A percentile compares a stretch with the other conserved stretches of the same genome.
phyloP scores from a whole-genome alignment of 805 yeast genomes.

The Vanderwaltozyma verrucispora region DNA sequence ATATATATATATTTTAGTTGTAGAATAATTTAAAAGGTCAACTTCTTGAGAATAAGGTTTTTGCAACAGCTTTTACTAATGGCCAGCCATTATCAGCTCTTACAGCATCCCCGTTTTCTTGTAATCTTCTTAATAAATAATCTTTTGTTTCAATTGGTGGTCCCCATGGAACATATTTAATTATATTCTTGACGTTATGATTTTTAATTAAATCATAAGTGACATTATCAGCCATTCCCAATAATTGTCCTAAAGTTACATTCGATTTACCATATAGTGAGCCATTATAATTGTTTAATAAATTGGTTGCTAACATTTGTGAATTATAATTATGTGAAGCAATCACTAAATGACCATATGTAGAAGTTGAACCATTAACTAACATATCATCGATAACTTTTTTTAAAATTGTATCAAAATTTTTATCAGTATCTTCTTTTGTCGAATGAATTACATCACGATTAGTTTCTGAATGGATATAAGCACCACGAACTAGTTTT shows the following conservation, averaged over 20 bases:
- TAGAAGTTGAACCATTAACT: slow-evolving; percentile 33
- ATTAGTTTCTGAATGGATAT: slow-evolving; percentile 78
- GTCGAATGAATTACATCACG: slow-evolving; percentile 64
- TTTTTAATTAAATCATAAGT: slow-evolving; percentile 62
- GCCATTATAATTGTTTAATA: slow-evolving; percentile 31
- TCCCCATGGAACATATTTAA: slow-evolving; percentile 97
- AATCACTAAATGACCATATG: slow-evolving; percentile 70
- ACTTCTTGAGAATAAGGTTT: slow-evolving; percentile 19
- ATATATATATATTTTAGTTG: too few species aligned
- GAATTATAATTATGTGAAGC: slow-evolving; percentile 85
- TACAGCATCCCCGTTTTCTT: slow-evolving; percentile 94
- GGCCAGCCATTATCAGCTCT: slow-evolving; percentile 76
- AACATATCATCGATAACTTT: slow-evolving; percentile 51
- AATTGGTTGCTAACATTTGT: slow-evolving; percentile 57
- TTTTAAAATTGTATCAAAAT: slow-evolving; percentile 62
- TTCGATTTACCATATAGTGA: slow-evolving; percentile 52
- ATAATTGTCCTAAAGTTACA: slow-evolving; percentile 77
- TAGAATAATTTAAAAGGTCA: too few species aligned
- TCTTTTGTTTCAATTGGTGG: slow-evolving; percentile 92
- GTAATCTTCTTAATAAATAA: slow-evolving; percentile 77
- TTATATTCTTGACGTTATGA: slow-evolving; percentile 59
- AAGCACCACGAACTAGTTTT: slow-evolving; percentile 93
- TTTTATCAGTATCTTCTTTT: slow-evolving; percentile 69
- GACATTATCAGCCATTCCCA: slow-evolving; percentile 93
- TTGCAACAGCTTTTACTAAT: slow-evolving; percentile 44